A percentile compares a stretch with the other conserved stretches of the same genome.
Evolutionary conservation across 768 basidiomycete genomes (phyloP).

Genomic region (Asterophora parasitica): DNA sequence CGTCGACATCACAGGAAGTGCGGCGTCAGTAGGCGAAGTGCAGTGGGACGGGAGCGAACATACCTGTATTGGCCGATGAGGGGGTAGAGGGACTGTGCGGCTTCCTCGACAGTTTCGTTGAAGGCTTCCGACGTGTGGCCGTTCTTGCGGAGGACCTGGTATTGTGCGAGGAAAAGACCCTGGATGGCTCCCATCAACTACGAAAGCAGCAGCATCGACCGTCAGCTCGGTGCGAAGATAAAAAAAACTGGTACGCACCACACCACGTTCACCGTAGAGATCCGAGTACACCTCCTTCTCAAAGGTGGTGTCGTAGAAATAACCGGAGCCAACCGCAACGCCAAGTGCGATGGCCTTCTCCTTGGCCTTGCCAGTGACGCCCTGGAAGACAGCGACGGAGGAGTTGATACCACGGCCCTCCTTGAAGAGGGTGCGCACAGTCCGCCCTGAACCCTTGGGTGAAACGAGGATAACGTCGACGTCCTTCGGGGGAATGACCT

Average conservation of each 20-base stretch:
- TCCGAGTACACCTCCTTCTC: conserved; percentile 99
- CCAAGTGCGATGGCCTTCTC: conserved; percentile 95
- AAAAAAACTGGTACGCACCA: conserved; percentile 54
- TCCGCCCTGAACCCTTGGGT: conserved; percentile 97
- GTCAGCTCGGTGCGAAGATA: conserved; percentile 8
- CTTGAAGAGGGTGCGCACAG: conserved; percentile 99
- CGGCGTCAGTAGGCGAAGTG: not conserved
- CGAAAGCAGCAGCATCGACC: conserved; percentile 3
- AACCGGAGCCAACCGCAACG: conserved; percentile 93
- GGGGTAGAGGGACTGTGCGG: conserved; percentile 98
- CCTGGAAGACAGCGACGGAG: conserved; percentile 92
- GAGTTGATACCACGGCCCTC: conserved; percentile 99
- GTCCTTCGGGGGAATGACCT: conserved; percentile 85
- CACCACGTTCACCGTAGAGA: conserved; percentile 98
- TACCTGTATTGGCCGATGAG: conserved; percentile 93
- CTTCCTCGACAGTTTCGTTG: conserved; percentile 99
- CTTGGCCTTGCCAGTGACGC: conserved; percentile 95
- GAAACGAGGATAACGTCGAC: conserved; percentile 99
- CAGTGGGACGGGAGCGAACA: conserved; percentile 18
- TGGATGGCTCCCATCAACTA: conserved; percentile 97
- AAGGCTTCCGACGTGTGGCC: conserved; percentile 99
- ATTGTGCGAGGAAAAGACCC: too few species aligned
- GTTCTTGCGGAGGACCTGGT: too few species aligned
- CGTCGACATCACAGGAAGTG: too few species aligned
- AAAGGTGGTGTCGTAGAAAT: conserved; percentile 98